Evolutionary conservation across 805 yeast species (phyloP), one percentile per base, ranked within the genome.

Genomic region (Saturnispora silvae): DNA sequence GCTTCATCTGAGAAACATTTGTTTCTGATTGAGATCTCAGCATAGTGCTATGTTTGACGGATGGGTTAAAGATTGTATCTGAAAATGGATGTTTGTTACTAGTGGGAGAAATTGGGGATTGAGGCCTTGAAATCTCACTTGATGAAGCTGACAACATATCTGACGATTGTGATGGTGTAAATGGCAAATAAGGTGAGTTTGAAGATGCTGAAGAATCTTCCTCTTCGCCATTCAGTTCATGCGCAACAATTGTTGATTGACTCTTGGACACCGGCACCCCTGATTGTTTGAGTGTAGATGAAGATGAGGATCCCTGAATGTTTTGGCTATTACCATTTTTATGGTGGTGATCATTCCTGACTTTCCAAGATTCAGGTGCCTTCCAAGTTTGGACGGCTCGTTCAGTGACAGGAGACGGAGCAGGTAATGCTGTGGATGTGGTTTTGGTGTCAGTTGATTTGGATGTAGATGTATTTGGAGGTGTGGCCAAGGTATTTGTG

Each of bases 341-440:
- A 25, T 7, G 6, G 28, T 13, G 5, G 5, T 8, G 28, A 7
- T 25, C 50, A 26, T 42, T 40, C 42, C 68, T 71, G 8, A 73
- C 77, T 46, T 72, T 76, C 80, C 80, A 74, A 43, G 72, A 66
- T 38, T 73, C 77, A 2, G 80, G 80, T 4, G 80, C 72, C 19
- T 56, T 58, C 80, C 80, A 74, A 17, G 39, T 35, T 4, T 50
- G 35, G 28, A 47, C 42, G 10, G 32, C 43, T 8, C 35, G 16
- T 4, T 31, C 31, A 23, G 8, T 8, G 11, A 23, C 11, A 23
- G 8, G 8, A 8, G 25, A 23, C 11, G 8, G 8, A 8, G 10
- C 25, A 23, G 8, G 25, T 8, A 23, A 23, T 23, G 25, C 10
- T 23, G 11, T 8, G 25, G 11, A 8, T 23, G 11, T 8, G 11